These are phyloP conservation scores for Xylaria grammica DNA, from an alignment of 495 filamentous ascomycete genomes.

Conservation along the genomic window DNA sequence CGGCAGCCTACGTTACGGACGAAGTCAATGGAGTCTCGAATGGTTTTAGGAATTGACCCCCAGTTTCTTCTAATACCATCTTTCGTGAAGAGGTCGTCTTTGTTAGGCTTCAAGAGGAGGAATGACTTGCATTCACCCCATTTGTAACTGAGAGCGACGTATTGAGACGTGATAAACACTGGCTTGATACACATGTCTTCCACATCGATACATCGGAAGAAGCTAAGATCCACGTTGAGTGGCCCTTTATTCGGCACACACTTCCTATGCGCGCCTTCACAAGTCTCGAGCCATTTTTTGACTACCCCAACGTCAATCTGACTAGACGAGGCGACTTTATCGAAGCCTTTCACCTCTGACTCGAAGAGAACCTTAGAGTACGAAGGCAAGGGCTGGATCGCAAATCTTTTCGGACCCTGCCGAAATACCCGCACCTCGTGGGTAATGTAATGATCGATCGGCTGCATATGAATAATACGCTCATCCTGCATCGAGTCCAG, in stretches of 20 bases:
- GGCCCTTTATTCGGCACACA: slow-evolving; percentile 12
- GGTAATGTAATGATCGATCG: slow-evolving; percentile 22
- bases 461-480: slow-evolving; percentile 19
- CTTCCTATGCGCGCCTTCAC: slow-evolving; percentile 11
- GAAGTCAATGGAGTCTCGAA: slow-evolving; percentile 36
- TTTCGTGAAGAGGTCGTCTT: slow-evolving; percentile 13
- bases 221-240: slow-evolving; percentile 18
- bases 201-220: slow-evolving; percentile 36
- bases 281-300: slow-evolving; percentile 15
- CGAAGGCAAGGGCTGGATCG: slow-evolving; percentile 21
- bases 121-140: slow-evolving; percentile 37
- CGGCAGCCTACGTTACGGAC: slow-evolving; percentile 29
- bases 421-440: slow-evolving; percentile 19
- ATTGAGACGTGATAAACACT: slow-evolving; percentile 22
- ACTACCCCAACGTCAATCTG: slow-evolving; percentile 21
- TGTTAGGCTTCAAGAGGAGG: slow-evolving; percentile 28
- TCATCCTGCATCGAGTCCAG: slow-evolving; percentile 22
- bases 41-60: slow-evolving; percentile 28
- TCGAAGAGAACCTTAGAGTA: slow-evolving; percentile 21
- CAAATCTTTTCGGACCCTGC: slow-evolving; percentile 9
- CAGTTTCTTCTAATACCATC: slow-evolving; percentile 19
- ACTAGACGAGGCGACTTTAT: not conserved
- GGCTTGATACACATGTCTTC: slow-evolving; percentile 28
- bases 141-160: slow-evolving; percentile 42
- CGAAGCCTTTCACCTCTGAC: slow-evolving; percentile 16